Conservation (phyloP, 257 asterid genomes). For the Przewalskia tangutica region DNA sequence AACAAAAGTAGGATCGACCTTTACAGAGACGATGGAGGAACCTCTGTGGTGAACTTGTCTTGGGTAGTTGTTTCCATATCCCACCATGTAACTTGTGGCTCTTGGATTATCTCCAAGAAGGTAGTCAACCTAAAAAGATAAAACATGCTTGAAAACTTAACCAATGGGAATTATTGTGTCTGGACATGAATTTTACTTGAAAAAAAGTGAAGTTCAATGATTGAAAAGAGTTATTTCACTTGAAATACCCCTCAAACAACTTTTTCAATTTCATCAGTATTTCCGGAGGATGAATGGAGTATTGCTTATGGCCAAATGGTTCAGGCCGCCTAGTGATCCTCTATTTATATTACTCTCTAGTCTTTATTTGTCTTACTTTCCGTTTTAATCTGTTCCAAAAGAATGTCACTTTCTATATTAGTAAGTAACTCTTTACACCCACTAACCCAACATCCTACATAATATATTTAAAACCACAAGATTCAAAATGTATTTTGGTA, state of each 20-base stretch:
- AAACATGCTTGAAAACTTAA: not conserved
- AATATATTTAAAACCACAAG: too few relatives aligned
- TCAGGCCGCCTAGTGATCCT: not conserved
- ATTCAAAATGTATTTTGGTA: too few relatives aligned
- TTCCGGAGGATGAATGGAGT: not conserved
- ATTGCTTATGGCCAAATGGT: not conserved
- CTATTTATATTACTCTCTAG: not conserved
- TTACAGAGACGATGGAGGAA: slow-evolving; percentile 82
- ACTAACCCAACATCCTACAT: not conserved
- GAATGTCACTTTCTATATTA: not conserved
- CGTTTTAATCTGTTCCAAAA: not conserved
- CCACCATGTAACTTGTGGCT: slow-evolving; percentile 98
- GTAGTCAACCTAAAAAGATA: slow-evolving; percentile 64
- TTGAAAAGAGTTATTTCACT: not conserved
- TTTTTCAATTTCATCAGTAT: not conserved
- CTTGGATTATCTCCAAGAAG: slow-evolving; percentile 96
- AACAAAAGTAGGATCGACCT: slow-evolving; percentile 57
- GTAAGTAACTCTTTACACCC: not conserved
- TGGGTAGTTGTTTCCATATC: slow-evolving; percentile 85
- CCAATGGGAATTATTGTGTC: not conserved
- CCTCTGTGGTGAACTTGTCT: slow-evolving; percentile 92
- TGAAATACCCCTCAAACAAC: not conserved
- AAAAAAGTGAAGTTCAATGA: not conserved
- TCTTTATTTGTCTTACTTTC: too few relatives aligned
- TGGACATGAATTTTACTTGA: not conserved